These are phyloP conservation scores for Anethum foeniculum DNA, from an alignment of 140 eudicot genomes.

Conservation along the genomic window DNA sequence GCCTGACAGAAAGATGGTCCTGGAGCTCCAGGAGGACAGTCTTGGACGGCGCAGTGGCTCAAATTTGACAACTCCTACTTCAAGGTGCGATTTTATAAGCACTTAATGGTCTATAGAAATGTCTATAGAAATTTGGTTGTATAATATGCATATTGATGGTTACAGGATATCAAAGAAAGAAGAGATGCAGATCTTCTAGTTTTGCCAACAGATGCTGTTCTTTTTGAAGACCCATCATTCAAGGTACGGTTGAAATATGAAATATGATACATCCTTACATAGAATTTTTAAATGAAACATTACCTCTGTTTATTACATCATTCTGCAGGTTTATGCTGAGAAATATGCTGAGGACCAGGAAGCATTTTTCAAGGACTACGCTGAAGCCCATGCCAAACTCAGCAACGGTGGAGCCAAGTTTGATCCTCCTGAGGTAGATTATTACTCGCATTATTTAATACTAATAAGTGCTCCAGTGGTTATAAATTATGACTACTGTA, in stretches of 20 bases:
- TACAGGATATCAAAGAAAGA: conserved; percentile 82
- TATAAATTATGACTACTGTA: background rate
- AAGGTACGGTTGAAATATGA: conserved; percentile 38
- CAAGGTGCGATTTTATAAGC: conserved; percentile 40
- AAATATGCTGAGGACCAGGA: conserved; percentile 82
- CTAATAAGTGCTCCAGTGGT: background rate
- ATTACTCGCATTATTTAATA: background rate
- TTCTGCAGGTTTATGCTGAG: conserved; percentile 73
- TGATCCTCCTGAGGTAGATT: conserved; percentile 77
- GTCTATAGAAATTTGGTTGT: background rate
- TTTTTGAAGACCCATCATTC: conserved; percentile 85
- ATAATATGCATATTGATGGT: conserved; percentile 7
- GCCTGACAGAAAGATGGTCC: conserved; percentile 92
- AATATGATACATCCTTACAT: conserved; percentile 8
- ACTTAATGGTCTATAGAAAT: background rate
- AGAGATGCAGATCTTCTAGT: conserved; percentile 86
- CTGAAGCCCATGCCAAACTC: conserved; percentile 97
- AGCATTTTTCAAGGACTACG: conserved; percentile 85
- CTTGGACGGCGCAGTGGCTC: conserved; percentile 96
- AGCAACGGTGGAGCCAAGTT: conserved; percentile 97
- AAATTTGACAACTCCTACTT: conserved; percentile 95
- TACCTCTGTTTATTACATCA: background rate
- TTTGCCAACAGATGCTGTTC: conserved; percentile 97
- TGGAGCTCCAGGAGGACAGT: conserved; percentile 99
- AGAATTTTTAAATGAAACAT: background rate